Percentiles rank a stretch among this genome's conserved stretches.
These are phyloP conservation scores for Curvularia hawaiiensis DNA, from an alignment of 2,329 filamentous ascomycete species.

Conservation along the genomic window DNA sequence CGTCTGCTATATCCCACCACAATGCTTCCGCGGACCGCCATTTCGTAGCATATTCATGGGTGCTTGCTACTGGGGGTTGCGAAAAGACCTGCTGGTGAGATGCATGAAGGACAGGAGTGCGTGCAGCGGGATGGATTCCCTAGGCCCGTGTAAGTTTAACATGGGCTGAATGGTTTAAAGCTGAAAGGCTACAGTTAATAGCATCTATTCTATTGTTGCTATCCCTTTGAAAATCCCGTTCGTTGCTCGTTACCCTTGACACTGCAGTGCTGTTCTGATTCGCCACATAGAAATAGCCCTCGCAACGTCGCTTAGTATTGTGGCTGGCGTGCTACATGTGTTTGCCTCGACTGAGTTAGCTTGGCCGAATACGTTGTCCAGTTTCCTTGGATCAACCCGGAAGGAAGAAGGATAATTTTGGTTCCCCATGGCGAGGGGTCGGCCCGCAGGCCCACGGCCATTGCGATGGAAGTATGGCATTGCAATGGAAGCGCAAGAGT, in stretches of 20 bases:
- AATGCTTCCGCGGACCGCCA: slow-evolving; percentile 3
- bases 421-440: not conserved
- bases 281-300: not conserved
- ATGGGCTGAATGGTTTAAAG: slow-evolving; percentile 22
- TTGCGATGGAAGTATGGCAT: not conserved
- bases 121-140: slow-evolving; percentile 8
- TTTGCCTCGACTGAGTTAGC: not conserved
- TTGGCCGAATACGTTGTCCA: slow-evolving; percentile 2
- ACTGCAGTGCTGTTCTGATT: slow-evolving; percentile 5
- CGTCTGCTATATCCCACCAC: slow-evolving; percentile 7
- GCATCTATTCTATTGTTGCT: slow-evolving; percentile 18
- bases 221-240: slow-evolving; percentile 11
- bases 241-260: slow-evolving; percentile 12
- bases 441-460: not conserved
- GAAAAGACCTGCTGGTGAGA: slow-evolving; percentile 5
- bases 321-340: slow-evolving; percentile 3
- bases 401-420: slow-evolving; percentile 2
- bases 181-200: slow-evolving; percentile 23
- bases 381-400: not conserved
- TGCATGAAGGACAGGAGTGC: slow-evolving; percentile 4
- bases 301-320: not conserved
- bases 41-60: slow-evolving; percentile 8
- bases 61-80: slow-evolving; percentile 8
- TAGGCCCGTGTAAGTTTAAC: slow-evolving; percentile 4
- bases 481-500: slow-evolving; percentile 1